Conservation (phyloP, 345 rosid species). For the Gossypium sturtianum region DNA sequence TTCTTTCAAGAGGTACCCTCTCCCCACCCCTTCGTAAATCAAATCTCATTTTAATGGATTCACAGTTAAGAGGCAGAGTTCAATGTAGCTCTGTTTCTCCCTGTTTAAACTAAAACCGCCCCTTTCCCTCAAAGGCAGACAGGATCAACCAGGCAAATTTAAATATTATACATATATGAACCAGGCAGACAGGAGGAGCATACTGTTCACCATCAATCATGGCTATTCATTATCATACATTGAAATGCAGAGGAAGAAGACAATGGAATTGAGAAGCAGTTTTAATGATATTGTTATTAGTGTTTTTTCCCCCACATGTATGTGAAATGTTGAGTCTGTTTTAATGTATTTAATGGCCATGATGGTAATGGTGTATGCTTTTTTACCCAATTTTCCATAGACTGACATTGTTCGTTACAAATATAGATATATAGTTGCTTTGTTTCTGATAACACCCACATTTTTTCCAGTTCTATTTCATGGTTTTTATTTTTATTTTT, state of each 20-base stretch:
- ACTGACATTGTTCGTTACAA: constrained; percentile 3
- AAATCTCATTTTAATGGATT: constrained; percentile 31
- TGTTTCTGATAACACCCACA: background rate
- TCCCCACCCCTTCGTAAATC: constrained; percentile 20
- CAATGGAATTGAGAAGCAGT: constrained; percentile 13
- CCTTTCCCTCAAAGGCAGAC: constrained; percentile 39
- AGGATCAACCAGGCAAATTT: constrained; percentile 54
- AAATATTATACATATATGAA: constrained; percentile 1
- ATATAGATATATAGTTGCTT: constrained; percentile 9
- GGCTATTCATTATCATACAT: constrained; percentile 16
- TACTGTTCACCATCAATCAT: constrained; percentile 16
- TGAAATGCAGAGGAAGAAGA: constrained; percentile 21
- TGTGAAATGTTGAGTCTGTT: constrained; percentile 1
- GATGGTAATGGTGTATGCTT: constrained; percentile 11
- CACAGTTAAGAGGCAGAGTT: constrained; percentile 21
- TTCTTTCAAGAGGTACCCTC: background rate
- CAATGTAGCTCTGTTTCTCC: constrained; percentile 32
- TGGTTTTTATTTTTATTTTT: background rate
- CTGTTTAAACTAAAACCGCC: constrained; percentile 7
- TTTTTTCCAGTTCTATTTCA: background rate
- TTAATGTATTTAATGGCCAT: constrained; percentile 19
- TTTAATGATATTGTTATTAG: constrained; percentile 9
- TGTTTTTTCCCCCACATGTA: constrained; percentile 5
- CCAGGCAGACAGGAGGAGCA: constrained; percentile 30
- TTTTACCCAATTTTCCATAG: constrained; percentile 9